phyloP scores from a whole-genome alignment of 257 asterid genomes.

The Solanum lycopersicoides region DNA sequence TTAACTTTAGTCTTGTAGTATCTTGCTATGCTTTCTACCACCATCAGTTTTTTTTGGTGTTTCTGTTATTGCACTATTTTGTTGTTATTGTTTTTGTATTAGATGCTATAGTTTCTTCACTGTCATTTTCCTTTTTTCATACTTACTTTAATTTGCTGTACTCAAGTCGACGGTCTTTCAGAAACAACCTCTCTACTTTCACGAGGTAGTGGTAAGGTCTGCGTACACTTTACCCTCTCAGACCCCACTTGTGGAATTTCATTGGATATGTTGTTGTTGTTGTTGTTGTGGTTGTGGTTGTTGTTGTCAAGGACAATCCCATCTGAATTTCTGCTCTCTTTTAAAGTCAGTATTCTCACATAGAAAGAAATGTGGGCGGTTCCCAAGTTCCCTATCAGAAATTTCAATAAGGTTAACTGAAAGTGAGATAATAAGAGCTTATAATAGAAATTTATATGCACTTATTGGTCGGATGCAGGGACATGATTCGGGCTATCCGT shows the following conservation, averaged over 20 bases:
- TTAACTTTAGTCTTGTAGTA: background rate
- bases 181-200: background rate
- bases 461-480: constrained; percentile 49
- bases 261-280: background rate
- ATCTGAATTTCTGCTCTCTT: background rate
- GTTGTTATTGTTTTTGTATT: background rate
- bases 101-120: background rate
- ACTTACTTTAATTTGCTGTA: background rate
- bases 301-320: background rate
- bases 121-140: background rate
- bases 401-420: background rate
- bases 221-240: background rate
- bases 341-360: background rate
- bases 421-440: background rate
- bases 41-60: background rate
- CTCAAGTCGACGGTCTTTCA: background rate
- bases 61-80: background rate
- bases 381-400: background rate
- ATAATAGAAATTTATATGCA: background rate
- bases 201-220: background rate
- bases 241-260: background rate
- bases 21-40: background rate
- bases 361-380: background rate
- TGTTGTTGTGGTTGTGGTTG: background rate
- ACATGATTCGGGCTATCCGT: constrained; percentile 96